Percentiles rank a stretch among this genome's conserved stretches.
phyloP scores from a whole-genome alignment of 1,284 basidiomycete species.

The Tilletia walkeri region DNA sequence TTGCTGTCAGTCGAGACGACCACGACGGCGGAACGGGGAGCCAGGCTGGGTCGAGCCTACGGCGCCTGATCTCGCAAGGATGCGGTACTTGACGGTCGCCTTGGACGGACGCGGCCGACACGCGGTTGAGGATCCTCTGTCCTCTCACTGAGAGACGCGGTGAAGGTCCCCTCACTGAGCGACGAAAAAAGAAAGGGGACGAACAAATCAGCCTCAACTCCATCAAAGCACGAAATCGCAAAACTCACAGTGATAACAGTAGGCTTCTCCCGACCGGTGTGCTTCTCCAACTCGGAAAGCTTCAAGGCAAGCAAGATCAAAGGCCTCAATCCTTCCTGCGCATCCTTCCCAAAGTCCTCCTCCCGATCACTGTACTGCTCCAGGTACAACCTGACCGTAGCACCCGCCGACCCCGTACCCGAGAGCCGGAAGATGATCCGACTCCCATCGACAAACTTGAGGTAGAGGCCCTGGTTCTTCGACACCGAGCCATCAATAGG shows the following conservation, averaged over 20 bases:
- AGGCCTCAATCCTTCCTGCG: slow-evolving; percentile 86
- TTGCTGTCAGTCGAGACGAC: no score
- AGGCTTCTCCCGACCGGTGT: slow-evolving; percentile 80
- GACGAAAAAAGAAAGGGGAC: no score
- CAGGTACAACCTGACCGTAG: slow-evolving; percentile 65
- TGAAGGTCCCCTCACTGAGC: no score
- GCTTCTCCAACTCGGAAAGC: slow-evolving; percentile 78
- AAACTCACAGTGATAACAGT: slow-evolving; percentile 76
- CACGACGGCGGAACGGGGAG: no score
- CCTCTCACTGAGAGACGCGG: no score
- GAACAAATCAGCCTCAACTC: no score
- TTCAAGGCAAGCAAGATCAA: slow-evolving; percentile 90
- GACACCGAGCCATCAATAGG: slow-evolving; percentile 91
- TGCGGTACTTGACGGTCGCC: no score
- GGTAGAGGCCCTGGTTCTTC: slow-evolving; percentile 92
- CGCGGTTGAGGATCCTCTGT: no score
- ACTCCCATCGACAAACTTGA: slow-evolving; percentile 85
- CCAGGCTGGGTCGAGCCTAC: no score
- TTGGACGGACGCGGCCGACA: no score
- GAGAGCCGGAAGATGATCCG: slow-evolving; percentile 92
- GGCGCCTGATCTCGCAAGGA: no score
- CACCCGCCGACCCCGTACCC: slow-evolving; percentile 91
- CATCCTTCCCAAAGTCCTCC: slow-evolving; percentile 71
- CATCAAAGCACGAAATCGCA: no score
- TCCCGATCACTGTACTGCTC: slow-evolving; percentile 79